Conservation (phyloP, 345 rosid species). For the Camelina laxa region DNA sequence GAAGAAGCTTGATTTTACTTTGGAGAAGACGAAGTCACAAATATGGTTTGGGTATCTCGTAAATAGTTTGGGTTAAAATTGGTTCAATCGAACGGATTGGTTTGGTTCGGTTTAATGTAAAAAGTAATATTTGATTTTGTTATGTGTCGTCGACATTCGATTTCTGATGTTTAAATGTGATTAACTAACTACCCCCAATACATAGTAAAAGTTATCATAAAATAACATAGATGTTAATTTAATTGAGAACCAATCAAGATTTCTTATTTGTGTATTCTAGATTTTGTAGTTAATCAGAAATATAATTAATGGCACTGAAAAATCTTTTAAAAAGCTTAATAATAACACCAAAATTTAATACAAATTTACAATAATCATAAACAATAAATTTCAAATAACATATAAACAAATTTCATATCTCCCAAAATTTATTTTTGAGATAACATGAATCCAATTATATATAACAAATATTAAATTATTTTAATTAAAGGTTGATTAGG, state of each 20-base stretch:
- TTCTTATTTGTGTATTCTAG: background rate
- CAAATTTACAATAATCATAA: background rate
- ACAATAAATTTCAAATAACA: background rate
- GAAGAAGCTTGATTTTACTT: constrained; percentile 7
- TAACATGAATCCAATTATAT: background rate
- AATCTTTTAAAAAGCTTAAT: background rate
- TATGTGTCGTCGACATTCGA: too few species aligned
- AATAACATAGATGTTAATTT: too few species aligned
- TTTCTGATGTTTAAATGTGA: background rate
- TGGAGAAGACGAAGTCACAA: constrained; percentile 4
- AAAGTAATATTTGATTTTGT: too few species aligned
- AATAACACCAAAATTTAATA: background rate
- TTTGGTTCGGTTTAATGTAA: too few species aligned
- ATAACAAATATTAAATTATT: background rate
- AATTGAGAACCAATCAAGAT: too few species aligned
- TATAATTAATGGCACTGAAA: background rate
- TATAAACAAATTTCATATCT: background rate
- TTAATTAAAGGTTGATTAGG: background rate
- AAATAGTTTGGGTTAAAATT: background rate
- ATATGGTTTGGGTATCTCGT: background rate
- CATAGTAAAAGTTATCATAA: too few species aligned
- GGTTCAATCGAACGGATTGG: background rate
- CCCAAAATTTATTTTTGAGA: background rate
- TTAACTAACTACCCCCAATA: background rate
- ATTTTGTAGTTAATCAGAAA: background rate